phyloP scores from a whole-genome alignment of 768 basidiomycete species.

The Fistulinella prunicolor region DNA sequence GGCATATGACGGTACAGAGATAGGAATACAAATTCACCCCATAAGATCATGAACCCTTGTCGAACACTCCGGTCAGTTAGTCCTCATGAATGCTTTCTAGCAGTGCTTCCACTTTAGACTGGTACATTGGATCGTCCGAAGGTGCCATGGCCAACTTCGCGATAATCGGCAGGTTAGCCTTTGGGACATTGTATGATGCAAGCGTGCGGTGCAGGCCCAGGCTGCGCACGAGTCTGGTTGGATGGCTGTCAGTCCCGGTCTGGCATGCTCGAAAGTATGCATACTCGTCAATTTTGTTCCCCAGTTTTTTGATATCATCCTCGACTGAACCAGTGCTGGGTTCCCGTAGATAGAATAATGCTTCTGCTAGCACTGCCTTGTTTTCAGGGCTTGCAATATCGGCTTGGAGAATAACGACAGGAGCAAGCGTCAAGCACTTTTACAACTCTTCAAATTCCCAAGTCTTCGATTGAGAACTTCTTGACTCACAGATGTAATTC shows the following conservation, averaged over 20 bases:
- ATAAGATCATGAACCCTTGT: no score
- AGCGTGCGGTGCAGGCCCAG: conserved; percentile 61
- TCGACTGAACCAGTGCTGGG: conserved; percentile 62
- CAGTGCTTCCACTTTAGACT: conserved; percentile 43
- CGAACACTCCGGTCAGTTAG: not conserved
- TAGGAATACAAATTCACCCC: no score
- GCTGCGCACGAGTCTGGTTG: conserved; percentile 51
- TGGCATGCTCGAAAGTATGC: conserved; percentile 18
- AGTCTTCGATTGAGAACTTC: conserved; percentile 3
- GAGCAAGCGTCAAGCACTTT: conserved; percentile 70
- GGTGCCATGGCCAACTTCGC: conserved; percentile 33
- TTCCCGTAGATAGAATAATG: conserved; percentile 56
- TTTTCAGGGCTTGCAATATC: conserved; percentile 56
- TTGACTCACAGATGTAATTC: conserved; percentile 70
- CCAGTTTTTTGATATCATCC: conserved; percentile 56
- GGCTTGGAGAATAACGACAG: conserved; percentile 59
- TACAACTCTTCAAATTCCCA: not conserved
- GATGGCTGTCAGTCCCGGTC: conserved; percentile 6
- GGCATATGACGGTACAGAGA: no score
- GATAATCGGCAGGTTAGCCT: conserved; percentile 49
- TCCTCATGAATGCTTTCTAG: conserved; percentile 45
- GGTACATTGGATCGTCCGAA: conserved; percentile 34
- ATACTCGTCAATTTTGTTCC: conserved; percentile 53
- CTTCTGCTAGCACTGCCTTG: conserved; percentile 55
- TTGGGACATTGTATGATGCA: conserved; percentile 62